Base-by-base conservation (phyloP, 495 filamentous ascomycete species). In the Elaphomyces granulatus region DNA sequence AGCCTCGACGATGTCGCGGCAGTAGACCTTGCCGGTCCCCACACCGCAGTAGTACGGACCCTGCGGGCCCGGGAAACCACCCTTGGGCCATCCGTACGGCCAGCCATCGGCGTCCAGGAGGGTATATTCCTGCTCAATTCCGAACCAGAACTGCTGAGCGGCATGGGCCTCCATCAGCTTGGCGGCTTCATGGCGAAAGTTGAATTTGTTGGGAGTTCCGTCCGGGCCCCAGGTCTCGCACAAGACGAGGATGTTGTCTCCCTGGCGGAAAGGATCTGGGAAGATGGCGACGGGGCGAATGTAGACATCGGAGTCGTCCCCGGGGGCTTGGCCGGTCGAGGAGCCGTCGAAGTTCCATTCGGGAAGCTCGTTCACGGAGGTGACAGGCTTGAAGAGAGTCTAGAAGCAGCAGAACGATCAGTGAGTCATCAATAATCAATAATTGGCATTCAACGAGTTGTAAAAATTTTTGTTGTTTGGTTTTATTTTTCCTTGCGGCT, bases 301-400 rank as follows among this genome's bases (percentile, higher is more conserved):
- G 73, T 94, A 95, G 76, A 96, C 80, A 67, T 98, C 90, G 41
- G 87, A 95, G 74, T 98, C 86, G 63, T 88, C 83, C 56, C 88
- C 85, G 21, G 87, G 85, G 39, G 90, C 90, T 64, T 98, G 90
- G 52, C 71, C 83, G 50, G 85, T 94, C 15, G 87, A 94, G 40
- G 85, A 93, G 59, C 90, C 90, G 58, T 98, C 90, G 56, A 98
- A 98, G 73, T 96, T 98, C 90, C 90, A 98, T 61, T 93, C 84
- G 44, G 88, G 84, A 43, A 98, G 84, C 44, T 95, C 85, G 40
- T 84, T 80, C 42, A 84, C 65, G 39, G 53, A 60, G 28, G 67
- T 64, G 40, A 67, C 63, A 45, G 76, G 61, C 61, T 78, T 77
- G 52, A 66, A 71, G 31, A 94, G 74, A 48, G 88, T 95, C 88